These are phyloP conservation scores for Colletotrichum lentis DNA, from an alignment of 2,329 filamentous ascomycete species.

Conservation along the genomic window DNA sequence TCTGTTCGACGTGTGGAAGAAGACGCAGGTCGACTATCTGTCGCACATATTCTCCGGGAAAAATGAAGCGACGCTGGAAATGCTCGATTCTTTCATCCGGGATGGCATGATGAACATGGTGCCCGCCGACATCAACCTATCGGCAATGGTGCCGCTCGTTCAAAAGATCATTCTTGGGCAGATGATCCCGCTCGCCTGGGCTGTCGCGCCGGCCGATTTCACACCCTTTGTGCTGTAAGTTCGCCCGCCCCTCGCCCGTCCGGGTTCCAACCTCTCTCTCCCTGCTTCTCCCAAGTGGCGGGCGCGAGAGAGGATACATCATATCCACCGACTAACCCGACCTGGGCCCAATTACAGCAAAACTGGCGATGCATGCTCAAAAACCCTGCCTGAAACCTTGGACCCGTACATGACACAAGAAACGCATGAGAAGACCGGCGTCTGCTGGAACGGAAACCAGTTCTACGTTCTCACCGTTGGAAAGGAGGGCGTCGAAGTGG, in stretches of 20 bases:
- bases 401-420: constrained; percentile 23
- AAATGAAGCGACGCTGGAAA: neutral
- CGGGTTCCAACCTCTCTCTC: too few relatives aligned
- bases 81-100: constrained; percentile 2
- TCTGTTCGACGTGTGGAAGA: constrained; percentile 25
- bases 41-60: constrained; percentile 14
- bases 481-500: neutral
- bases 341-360: neutral
- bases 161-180: constrained; percentile 19
- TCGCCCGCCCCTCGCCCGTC: too few relatives aligned
- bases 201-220: neutral
- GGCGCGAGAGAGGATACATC: too few relatives aligned
- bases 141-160: neutral
- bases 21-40: constrained; percentile 8
- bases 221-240: constrained; percentile 17
- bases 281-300: too few relatives aligned
- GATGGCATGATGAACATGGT: constrained; percentile 26
- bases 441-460: constrained; percentile 26
- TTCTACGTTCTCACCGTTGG: constrained; percentile 20
- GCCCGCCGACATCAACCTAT: constrained; percentile 16
- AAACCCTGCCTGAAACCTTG: constrained; percentile 10
- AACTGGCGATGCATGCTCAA: constrained; percentile 20
- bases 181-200: constrained; percentile 27
- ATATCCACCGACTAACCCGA: neutral
- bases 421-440: constrained; percentile 8